Evolutionary conservation across 2,329 filamentous ascomycete species (phyloP).

Genomic region (Phoma herbarum): DNA sequence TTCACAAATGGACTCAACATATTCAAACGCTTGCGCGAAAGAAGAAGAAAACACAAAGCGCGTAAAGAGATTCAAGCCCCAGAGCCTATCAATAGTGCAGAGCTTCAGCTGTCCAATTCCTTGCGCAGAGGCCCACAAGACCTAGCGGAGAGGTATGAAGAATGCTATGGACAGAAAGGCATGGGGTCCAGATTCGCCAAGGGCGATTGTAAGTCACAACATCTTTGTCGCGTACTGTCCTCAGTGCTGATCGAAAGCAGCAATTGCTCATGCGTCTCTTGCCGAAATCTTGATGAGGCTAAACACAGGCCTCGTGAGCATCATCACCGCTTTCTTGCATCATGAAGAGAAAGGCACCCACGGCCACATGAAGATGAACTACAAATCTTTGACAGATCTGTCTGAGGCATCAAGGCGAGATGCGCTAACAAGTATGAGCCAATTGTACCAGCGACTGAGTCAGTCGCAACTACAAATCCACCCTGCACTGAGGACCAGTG

Average conservation of each 20-base stretch:
- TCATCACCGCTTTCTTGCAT: constrained; percentile 56
- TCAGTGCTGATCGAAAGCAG: constrained; percentile 34
- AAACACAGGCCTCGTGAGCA: constrained; percentile 58
- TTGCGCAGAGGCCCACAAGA: constrained; percentile 54
- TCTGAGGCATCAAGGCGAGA: constrained; percentile 58
- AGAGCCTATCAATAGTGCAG: constrained; percentile 41
- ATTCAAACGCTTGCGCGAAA: constrained; percentile 54
- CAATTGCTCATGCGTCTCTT: constrained; percentile 57
- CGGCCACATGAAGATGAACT: constrained; percentile 51
- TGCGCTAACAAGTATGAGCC: constrained; percentile 53
- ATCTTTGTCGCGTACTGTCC: neutral
- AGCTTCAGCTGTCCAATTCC: constrained; percentile 52
- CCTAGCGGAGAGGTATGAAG: constrained; percentile 54
- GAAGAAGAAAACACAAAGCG: constrained; percentile 43
- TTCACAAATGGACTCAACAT: constrained; percentile 58
- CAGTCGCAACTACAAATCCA: constrained; percentile 48
- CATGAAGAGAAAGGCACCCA: constrained; percentile 44
- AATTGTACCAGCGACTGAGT: constrained; percentile 52
- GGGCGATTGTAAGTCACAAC: constrained; percentile 54
- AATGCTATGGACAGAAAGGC: constrained; percentile 41
- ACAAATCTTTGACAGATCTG: constrained; percentile 54
- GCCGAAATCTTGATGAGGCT: constrained; percentile 57
- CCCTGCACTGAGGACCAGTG: constrained; percentile 20
- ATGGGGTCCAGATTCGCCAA: constrained; percentile 53
- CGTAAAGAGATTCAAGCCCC: constrained; percentile 30